Evolutionary conservation across 2,329 filamentous ascomycete genomes (phyloP).

Genomic region (Aspergillus jensenii): DNA sequence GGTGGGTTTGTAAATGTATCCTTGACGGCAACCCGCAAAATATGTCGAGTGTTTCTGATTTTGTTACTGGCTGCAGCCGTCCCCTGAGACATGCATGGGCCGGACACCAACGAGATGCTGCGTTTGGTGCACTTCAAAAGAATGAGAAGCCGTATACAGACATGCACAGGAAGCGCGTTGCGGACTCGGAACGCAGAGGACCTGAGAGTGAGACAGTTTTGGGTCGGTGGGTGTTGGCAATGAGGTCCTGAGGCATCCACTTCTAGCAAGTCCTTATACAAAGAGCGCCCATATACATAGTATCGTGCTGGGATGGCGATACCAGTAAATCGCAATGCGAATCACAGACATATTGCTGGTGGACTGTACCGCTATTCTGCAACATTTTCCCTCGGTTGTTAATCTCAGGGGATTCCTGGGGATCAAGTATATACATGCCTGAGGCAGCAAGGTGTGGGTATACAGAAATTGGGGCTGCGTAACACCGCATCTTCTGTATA

Average conservation of each 20-base stretch:
- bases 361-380: too few species aligned
- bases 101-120: background rate
- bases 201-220: background rate
- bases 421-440: background rate
- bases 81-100: constrained; percentile 1
- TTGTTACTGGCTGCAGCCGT: background rate
- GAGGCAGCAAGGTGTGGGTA: constrained; percentile 1
- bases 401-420: too few species aligned
- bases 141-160: background rate
- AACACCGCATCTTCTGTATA: constrained; percentile 8
- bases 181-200: background rate
- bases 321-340: too few species aligned
- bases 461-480: constrained; percentile 3
- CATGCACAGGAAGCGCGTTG: background rate
- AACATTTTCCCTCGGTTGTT: too few species aligned
- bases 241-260: too few species aligned
- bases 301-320: too few species aligned
- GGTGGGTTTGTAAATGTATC: background rate
- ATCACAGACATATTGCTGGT: too few species aligned
- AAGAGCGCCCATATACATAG: too few species aligned
- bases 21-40: background rate
- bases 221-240: background rate
- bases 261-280: too few species aligned
- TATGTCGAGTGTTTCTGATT: background rate
- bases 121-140: background rate